These are phyloP conservation scores for Lepraria neglecta DNA, from an alignment of 495 filamentous ascomycete species.

Conservation along the genomic window DNA sequence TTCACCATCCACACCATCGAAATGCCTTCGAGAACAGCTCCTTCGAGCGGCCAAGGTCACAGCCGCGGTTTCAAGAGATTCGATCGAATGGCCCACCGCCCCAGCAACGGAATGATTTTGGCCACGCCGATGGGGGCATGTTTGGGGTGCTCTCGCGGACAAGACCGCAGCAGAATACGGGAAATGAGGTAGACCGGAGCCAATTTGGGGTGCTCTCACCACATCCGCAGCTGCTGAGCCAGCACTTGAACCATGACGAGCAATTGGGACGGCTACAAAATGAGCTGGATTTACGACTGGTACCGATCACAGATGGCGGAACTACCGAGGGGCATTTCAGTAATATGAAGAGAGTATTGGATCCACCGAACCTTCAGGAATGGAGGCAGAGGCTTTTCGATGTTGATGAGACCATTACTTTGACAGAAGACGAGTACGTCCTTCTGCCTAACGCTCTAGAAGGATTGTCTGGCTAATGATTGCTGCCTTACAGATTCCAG, in stretches of 20 bases:
- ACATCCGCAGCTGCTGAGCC: slow-evolving; percentile 21
- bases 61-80: slow-evolving; percentile 30
- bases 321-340: slow-evolving; percentile 46
- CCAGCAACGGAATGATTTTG: slow-evolving; percentile 20
- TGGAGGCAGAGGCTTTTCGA: slow-evolving; percentile 76
- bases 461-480: slow-evolving; percentile 8
- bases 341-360: slow-evolving; percentile 52
- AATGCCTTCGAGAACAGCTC: slow-evolving; percentile 32
- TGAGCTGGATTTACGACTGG: slow-evolving; percentile 34
- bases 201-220: slow-evolving; percentile 45
- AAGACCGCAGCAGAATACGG: slow-evolving; percentile 27
- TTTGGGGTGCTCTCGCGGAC: slow-evolving; percentile 38
- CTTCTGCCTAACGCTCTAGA: slow-evolving; percentile 20
- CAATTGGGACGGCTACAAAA: slow-evolving; percentile 35
- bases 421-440: slow-evolving; percentile 77
- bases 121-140: slow-evolving; percentile 23
- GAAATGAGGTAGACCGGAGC: slow-evolving; percentile 8
- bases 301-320: slow-evolving; percentile 27
- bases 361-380: slow-evolving; percentile 62
- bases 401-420: slow-evolving; percentile 64
- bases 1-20: slow-evolving; percentile 32
- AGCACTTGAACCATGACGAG: slow-evolving; percentile 32
- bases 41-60: slow-evolving; percentile 24
- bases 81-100: slow-evolving; percentile 26
- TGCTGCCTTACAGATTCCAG: slow-evolving; percentile 53